Percentiles rank a stretch among this genome's conserved stretches.
Conservation (phyloP, 805 yeast genomes). For the Priceomyces haplophilus region DNA sequence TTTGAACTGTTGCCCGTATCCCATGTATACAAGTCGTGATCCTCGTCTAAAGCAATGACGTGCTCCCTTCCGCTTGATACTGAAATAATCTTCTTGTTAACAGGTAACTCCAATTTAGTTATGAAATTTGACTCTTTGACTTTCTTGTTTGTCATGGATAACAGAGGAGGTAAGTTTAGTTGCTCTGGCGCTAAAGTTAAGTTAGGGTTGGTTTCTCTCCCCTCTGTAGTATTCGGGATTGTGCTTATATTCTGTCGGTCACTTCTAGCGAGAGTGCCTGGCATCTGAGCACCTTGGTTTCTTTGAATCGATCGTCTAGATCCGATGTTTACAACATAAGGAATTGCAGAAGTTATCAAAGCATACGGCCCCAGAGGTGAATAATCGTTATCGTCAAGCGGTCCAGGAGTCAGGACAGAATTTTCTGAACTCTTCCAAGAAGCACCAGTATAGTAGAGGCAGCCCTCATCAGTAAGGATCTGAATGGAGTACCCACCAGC, state of each 20-base stretch:
- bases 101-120: conserved; percentile 19
- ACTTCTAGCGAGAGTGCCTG: conserved; percentile 6
- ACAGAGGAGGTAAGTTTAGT: conserved; percentile 5
- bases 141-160: not conserved
- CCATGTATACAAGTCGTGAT: conserved; percentile 58
- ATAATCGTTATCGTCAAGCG: conserved; percentile 17
- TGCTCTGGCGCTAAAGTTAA: conserved; percentile 22
- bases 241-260: conserved; percentile 8
- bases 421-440: conserved; percentile 18
- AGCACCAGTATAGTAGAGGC: conserved; percentile 52
- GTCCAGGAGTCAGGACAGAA: conserved; percentile 27
- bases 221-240: not conserved
- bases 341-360: conserved; percentile 4
- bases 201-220: conserved; percentile 13
- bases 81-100: conserved; percentile 36
- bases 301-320: conserved; percentile 12
- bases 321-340: conserved; percentile 9
- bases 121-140: conserved; percentile 23
- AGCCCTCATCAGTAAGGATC: conserved; percentile 53
- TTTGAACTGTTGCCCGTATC: conserved; percentile 39
- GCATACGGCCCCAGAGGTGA: conserved; percentile 13
- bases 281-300: conserved; percentile 5
- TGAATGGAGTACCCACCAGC: conserved; percentile 68
- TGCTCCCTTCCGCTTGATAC: conserved; percentile 65
- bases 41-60: conserved; percentile 55